Base-by-base conservation (phyloP, 2,329 filamentous ascomycete genomes). In the Aureobasidium sp. region DNA sequence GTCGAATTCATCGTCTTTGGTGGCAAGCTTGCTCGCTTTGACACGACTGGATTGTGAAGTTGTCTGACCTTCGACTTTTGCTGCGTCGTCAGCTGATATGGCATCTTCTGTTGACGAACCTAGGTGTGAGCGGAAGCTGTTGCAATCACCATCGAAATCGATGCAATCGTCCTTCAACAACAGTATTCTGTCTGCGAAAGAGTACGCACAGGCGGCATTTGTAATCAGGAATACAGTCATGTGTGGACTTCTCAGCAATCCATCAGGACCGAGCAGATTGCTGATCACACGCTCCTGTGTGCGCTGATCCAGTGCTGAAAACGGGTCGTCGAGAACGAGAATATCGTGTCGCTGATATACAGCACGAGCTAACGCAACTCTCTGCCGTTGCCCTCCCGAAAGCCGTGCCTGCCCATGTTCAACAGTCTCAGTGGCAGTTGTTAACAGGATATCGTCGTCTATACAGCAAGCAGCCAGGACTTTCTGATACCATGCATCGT, bases 351-450 rank as follows among this genome's bases (percentile, higher is more conserved):
- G 74, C n/a, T 80, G 75, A 67, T 82, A 83, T 11, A 82, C 71
- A 15, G 80, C 80, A 61, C 81, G 73, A 25, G 81, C 81, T n/a
- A 82, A 74, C n/a, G 79, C 76, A 65, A 82, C 75, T 62, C 80
- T 75, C 62, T 81, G 79, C 62, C 76, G 79, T 64, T 82, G 80
- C 2, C 80, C 80, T 27, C 79, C 79, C 67, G 79, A 81, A 39
- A 82, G 73, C 29, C 77, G 74, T 59, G 79, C 75, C 36, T 79
- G 79, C 64, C 79, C 79, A 67, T 77, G 81, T 17, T 78, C 79
- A 63, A 81, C 77, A 34, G 76, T 66, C 20, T 78, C 80, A 78
- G 76, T 52, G 72, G 68, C 20, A 70, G 68, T 39, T 77, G 51
- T 17, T 62, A 66, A 29, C 58, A 60, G 22, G 75, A 76, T 34